Conservation (phyloP, 805 yeast species). For the Isabelozyma gotoi region DNA sequence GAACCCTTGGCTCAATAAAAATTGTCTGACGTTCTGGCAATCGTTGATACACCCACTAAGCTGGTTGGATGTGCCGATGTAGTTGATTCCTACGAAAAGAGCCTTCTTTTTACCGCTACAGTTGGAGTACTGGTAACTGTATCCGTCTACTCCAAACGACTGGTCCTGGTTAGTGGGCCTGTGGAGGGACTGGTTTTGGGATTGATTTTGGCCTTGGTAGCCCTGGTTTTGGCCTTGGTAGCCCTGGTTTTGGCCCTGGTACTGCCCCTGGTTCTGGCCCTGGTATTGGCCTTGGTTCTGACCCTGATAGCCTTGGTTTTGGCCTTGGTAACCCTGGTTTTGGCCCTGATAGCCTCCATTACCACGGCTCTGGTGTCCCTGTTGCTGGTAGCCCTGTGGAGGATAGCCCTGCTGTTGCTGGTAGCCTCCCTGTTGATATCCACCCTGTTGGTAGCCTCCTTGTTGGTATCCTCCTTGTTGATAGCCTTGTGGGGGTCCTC, state of each 20-base stretch:
- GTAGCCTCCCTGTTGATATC: not conserved
- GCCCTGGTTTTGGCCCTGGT: constrained; percentile 5
- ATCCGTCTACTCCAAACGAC: constrained; percentile 16
- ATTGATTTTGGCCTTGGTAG: not conserved
- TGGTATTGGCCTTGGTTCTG: constrained; percentile 3
- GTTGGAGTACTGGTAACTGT: constrained; percentile 59
- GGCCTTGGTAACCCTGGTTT: not conserved
- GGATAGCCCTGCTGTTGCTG: not conserved
- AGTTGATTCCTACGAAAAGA: constrained; percentile 74
- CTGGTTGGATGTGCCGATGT: constrained; percentile 59
- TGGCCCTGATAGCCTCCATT: constrained; percentile 1
- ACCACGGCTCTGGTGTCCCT: not conserved
- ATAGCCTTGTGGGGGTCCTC: not conserved
- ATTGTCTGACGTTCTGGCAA: constrained; percentile 51
- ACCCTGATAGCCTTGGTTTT: not conserved
- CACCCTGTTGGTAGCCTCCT: not conserved
- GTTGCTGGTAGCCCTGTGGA: not conserved
- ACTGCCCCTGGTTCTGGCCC: constrained; percentile 3
- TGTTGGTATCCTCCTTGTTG: not conserved
- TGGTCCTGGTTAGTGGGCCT: constrained; percentile 11
- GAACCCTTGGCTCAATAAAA: constrained; percentile 48
- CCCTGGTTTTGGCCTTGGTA: constrained; percentile 7
- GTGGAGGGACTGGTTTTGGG: not conserved
- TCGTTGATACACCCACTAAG: constrained; percentile 83
- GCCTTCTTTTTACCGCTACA: constrained; percentile 77